Percentiles rank a stretch among this genome's conserved stretches.
These are phyloP conservation scores for Alternaria viburni DNA, from an alignment of 2,329 filamentous ascomycete genomes.

Conservation along the genomic window DNA sequence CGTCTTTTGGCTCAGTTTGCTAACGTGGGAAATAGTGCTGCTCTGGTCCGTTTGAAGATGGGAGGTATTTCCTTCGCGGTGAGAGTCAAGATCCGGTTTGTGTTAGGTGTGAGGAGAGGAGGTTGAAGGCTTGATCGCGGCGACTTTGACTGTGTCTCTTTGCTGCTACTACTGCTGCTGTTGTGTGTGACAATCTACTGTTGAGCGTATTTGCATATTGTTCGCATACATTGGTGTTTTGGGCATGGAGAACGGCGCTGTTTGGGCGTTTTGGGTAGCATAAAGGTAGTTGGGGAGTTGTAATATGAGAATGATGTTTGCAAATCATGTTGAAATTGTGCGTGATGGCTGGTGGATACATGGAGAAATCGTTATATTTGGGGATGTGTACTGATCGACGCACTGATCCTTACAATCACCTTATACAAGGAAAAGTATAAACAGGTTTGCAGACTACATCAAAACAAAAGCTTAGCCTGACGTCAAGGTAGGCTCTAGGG, in stretches of 20 bases:
- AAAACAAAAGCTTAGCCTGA: no score
- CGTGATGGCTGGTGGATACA: no score
- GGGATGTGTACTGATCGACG: no score
- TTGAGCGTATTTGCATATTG: background rate
- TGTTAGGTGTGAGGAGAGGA: constrained; percentile 66
- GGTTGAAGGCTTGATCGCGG: constrained; percentile 62
- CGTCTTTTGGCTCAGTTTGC: background rate
- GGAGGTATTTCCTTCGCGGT: constrained; percentile 67
- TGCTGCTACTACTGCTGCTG: background rate
- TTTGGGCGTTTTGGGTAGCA: background rate
- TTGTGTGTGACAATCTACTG: background rate
- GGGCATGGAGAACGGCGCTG: background rate
- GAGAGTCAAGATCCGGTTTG: constrained; percentile 66
- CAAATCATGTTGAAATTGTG: background rate
- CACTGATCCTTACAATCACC: no score
- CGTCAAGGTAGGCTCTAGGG: no score
- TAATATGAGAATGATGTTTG: background rate
- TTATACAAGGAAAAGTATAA: no score
- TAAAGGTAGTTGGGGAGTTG: background rate
- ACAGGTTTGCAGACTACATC: no score
- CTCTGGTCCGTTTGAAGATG: constrained; percentile 65
- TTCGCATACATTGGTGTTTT: background rate
- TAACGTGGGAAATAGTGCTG: constrained; percentile 57
- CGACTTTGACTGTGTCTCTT: background rate
- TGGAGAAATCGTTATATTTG: no score